phyloP scores from a whole-genome alignment of 225 moss, liverwort and hornwort species.

The Straminergon stramineum region DNA sequence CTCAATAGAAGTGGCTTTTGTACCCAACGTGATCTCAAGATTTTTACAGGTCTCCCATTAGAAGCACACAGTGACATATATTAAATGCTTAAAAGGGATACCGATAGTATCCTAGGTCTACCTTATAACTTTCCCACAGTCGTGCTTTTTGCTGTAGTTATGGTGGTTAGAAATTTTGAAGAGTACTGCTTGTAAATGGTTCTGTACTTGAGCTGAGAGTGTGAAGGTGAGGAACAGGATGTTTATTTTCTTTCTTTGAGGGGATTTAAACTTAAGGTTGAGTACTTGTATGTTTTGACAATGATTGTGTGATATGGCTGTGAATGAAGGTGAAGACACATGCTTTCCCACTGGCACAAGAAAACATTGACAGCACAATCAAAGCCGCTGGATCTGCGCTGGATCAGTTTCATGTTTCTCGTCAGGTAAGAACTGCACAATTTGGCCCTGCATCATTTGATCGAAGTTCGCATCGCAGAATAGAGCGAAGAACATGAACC shows the following conservation, averaged over 20 bases:
- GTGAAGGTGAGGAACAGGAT: background rate
- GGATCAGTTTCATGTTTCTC: conserved; percentile 63
- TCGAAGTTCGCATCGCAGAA: background rate
- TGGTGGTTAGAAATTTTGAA: no score
- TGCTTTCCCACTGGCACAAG: conserved; percentile 65
- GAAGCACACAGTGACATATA: no score
- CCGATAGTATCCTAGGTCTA: no score
- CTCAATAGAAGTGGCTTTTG: background rate
- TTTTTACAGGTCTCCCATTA: no score
- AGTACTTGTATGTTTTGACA: background rate
- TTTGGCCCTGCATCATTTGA: background rate
- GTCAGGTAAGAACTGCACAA: conserved; percentile 33
- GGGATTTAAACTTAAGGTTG: background rate
- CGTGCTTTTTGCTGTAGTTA: no score
- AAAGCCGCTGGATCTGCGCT: conserved; percentile 54
- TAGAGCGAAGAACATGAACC: background rate
- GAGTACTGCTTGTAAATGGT: background rate
- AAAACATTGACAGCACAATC: conserved; percentile 65
- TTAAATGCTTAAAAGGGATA: no score
- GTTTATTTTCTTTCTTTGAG: background rate
- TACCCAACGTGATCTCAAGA: no score
- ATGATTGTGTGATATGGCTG: background rate
- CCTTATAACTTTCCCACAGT: no score
- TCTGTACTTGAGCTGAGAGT: background rate
- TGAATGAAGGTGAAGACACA: conserved; percentile 62